Evolutionary conservation across 2,329 filamentous ascomycete genomes (phyloP).

Genomic region (Rhynchosporium graminicola): DNA sequence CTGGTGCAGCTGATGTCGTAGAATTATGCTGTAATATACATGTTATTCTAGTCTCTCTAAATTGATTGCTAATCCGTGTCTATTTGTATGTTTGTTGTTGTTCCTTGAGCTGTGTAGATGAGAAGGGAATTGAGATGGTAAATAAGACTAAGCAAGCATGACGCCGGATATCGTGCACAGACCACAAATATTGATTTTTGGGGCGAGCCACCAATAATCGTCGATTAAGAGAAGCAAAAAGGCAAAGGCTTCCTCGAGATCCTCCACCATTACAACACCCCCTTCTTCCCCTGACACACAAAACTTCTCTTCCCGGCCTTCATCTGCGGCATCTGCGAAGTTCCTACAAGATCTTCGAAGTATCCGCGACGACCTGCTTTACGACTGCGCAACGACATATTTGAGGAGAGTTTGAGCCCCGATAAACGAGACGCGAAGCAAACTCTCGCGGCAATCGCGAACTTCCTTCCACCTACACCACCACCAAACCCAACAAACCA

Average conservation of each 20-base stretch:
- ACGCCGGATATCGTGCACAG: background rate
- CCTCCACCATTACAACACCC: background rate
- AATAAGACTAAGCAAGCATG: background rate
- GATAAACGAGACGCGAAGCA: conserved; percentile 4
- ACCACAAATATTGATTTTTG: background rate
- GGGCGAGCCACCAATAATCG: background rate
- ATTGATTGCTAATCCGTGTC: background rate
- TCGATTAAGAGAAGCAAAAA: background rate
- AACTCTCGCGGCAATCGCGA: conserved; percentile 3
- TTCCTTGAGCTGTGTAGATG: background rate
- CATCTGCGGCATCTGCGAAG: background rate
- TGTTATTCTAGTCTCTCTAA: background rate
- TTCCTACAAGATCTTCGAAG: background rate
- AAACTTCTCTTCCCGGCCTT: background rate
- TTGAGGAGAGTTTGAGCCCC: background rate
- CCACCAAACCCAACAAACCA: background rate
- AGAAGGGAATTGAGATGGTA: background rate
- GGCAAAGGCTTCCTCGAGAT: background rate
- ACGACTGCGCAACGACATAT: background rate
- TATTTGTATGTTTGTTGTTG: background rate
- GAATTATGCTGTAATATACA: background rate
- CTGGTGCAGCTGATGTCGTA: background rate
- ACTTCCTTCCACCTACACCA: background rate
- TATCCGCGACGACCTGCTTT: background rate
- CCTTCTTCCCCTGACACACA: background rate